Evolutionary conservation across 1,284 basidiomycete genomes (phyloP).

Genomic region (Ceraceosorus guamensis): DNA sequence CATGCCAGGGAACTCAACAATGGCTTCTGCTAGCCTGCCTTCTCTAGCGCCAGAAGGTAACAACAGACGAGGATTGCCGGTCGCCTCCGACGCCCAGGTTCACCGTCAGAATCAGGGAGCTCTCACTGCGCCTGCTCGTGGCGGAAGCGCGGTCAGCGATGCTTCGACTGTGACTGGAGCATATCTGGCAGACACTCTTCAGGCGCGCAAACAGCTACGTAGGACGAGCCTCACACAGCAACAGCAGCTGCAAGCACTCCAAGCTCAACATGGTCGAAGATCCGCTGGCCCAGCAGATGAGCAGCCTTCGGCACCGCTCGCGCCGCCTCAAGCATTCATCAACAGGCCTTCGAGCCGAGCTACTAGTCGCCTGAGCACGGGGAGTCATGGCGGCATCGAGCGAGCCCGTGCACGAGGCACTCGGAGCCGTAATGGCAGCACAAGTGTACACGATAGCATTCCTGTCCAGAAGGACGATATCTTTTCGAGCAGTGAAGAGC

Average conservation of each 20-base stretch:
- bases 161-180: slow-evolving; percentile 4
- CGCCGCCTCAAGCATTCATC: not conserved
- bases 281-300: not conserved
- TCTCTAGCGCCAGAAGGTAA: not conserved
- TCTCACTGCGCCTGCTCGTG: not conserved
- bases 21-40: not conserved
- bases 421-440: slow-evolving; percentile 30
- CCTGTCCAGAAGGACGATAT: slow-evolving; percentile 36
- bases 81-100: not conserved
- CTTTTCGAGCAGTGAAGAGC: slow-evolving; percentile 17
- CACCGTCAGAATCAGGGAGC: not conserved
- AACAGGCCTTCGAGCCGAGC: slow-evolving; percentile 13
- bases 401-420: slow-evolving; percentile 10
- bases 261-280: slow-evolving; percentile 7
- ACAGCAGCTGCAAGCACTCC: slow-evolving; percentile 19
- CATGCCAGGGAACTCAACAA: not conserved
- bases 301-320: not conserved
- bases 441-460: slow-evolving; percentile 34
- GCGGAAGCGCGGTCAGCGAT: not conserved
- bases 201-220: slow-evolving; percentile 25
- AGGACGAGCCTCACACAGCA: slow-evolving; percentile 32
- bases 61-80: too few relatives aligned
- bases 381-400: slow-evolving; percentile 1
- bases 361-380: slow-evolving; percentile 24
- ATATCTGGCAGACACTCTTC: slow-evolving; percentile 7